These are phyloP conservation scores for Rhodamnia rubescens DNA, from an alignment of 345 rosid species.

Conservation along the genomic window DNA sequence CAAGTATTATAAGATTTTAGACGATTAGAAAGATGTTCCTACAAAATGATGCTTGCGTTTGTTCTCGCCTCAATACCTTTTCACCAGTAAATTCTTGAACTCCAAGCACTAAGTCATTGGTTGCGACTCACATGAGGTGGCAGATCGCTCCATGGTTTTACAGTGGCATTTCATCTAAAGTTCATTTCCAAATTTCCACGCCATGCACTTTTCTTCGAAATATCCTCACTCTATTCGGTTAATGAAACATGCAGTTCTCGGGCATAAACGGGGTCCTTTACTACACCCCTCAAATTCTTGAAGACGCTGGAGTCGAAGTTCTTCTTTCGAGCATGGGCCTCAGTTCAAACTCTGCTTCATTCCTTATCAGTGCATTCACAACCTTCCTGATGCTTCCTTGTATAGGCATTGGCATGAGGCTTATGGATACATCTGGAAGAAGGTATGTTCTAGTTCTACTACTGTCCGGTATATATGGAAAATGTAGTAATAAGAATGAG, in stretches of 20 bases:
- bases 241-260: conserved; percentile 47
- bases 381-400: conserved; percentile 94
- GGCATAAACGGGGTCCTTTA: conserved; percentile 94
- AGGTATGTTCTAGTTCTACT: conserved; percentile 24
- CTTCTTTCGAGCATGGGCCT: conserved; percentile 68
- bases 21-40: background rate
- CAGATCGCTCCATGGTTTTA: background rate
- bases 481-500: too few relatives aligned
- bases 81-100: background rate
- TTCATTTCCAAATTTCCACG: background rate
- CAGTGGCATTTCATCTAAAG: background rate
- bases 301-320: conserved; percentile 83
- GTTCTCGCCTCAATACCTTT: background rate
- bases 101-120: background rate
- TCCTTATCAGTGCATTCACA: conserved; percentile 85
- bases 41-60: background rate
- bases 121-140: background rate
- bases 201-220: background rate
- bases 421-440: conserved; percentile 92
- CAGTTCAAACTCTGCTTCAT: conserved; percentile 68
- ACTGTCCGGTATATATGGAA: background rate
- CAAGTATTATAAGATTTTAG: background rate
- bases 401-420: conserved; percentile 81
- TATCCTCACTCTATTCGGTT: background rate
- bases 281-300: conserved; percentile 98